Evolutionary conservation across 257 asterid genomes (phyloP), one percentile per base, ranked within the genome.

Genomic region (Nyctanthes arbortristis): DNA sequence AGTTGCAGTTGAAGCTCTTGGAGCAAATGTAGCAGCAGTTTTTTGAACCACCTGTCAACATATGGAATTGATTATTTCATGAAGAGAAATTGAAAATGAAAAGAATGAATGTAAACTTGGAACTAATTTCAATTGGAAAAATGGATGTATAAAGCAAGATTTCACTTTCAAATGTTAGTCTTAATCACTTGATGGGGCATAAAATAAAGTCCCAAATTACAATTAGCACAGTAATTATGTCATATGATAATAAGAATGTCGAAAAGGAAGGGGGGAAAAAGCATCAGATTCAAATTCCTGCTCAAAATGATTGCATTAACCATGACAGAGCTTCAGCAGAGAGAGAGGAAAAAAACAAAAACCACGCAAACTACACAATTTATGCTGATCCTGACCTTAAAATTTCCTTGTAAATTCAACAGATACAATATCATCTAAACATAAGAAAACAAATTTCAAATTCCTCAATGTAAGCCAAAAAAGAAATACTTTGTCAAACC

Each of bases 1-100:
- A 59, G 82, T 65, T 39, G 96, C 94, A 30, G 89, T 90, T 14
- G 98, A 93, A 76, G 97, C 97, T 84, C 97, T 79, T 0, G 98
- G 97, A 34, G 98, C 98, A 79, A 93, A 93, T 10, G 98, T 91
- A 68, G 98, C 93, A 71, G 97, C 98, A 39, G 98, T 93, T 82
- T 93, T 93, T 79, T 85, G 91, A 40, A 90, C 97, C 39, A 84
- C 98, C 98, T 93, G 85, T 22, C n/a, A 22, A 67, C 36, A 58
- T 36, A 29, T 60, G 56, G 29, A 34, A 64, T 55, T 13, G 20
- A 18, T 22, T 4, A 68, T 31, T 4, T 49, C 61, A 37, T 28
- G 47, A 58, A 11, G 4, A 7, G 32, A 58, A 24, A 24, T 28
- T 49, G 29, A 7, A 31, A 14, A 54, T 69, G 18, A 3, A 29